Base-by-base conservation (phyloP, 2,329 filamentous ascomycete genomes). In the Chaetomiaceae sp. region DNA sequence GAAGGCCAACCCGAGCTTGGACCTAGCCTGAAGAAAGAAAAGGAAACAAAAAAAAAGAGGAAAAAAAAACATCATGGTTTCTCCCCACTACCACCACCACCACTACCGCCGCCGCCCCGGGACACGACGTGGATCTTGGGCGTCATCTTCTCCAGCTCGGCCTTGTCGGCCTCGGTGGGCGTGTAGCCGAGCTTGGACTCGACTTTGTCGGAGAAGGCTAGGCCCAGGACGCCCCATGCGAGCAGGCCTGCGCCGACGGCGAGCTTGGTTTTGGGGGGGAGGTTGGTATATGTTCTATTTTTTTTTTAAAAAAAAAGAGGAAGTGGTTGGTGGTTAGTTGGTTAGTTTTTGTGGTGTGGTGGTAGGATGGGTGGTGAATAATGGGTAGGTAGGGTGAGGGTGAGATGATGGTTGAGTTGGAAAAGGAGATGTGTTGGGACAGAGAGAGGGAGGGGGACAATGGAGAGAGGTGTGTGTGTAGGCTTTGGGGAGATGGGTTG, bases 201-300 rank as follows among this genome's bases (percentile, higher is more conserved):
- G 14, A 86, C 82, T 53, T 77, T 76, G 65, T 92, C 87, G 5
- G 86, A 83, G 16, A 88, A 65, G 65, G 86, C 85, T n/a, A 94
- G 76, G 14, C 89, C 91, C 36, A 82, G 73, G 36, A 75, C 73
- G 13, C 89, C 89, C 81, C 90, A 96, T 30, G 81, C 81, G 65
- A 96, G 82, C 60, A 95, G 71, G 62, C 84, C 86, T 44, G 83
- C 67, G 61, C 91, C 91, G 58, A 95, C 77, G 43, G 85, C 71
- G 37, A 89, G 71, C 52, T 87, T 86, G 21, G 87, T 86, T 61
- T 80, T 84, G 16, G 86, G 80, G 3, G 85, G 73, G 49, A 95
- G 83, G 62, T 80, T 82, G 65, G 79, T 84, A 74, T 90, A 95
- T 48, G 83, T 75, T 64, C 84, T 87, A 30, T 33, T 33, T 20